Base-by-base conservation (phyloP, 2,329 filamentous ascomycete species). In the Ambrosiella beaveri region DNA sequence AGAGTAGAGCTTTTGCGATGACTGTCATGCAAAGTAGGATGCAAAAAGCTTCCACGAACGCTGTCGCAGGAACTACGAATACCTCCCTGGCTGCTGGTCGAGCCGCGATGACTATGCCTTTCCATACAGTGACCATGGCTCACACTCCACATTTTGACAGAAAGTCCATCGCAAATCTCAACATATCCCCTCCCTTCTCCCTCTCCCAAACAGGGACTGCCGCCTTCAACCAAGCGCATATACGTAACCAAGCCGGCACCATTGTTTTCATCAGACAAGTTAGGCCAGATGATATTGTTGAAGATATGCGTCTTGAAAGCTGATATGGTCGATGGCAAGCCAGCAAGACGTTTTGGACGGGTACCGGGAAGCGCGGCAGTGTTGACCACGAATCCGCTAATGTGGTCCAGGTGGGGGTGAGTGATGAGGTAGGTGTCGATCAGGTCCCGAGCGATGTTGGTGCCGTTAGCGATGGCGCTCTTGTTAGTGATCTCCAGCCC, bases 211-310 rank as follows among this genome's bases (percentile, higher is more conserved):
- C 87, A 84, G 1, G 86, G 82, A 61, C 91, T 93, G 2, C 91
- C 91, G 9, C 90, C 91, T 67, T 96, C 90, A 4, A 88, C 84
- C 8, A 98, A 75, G 13, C 93, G 81, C 68, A 89, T 84, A 64
- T 95, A 97, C 0, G 88, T 95, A 39, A 98, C 82, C 36, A 98
- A 77, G 0, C 93, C 93, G 3, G 90, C 90, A 27, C 93, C 93
- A 39, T 90, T 89, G 68, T 95, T 93, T 71, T 98, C 93, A 66
- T 98, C 91, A 0, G 88, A 94, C 44, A 98, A 73, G 64, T 98
- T 98, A 0, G 93, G 93, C 93, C 93, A 98, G 57, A 97, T 95
- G 59, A 95, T 74, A 66, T 96, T 94, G 70, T 98, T 98, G 74
- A 98, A 98, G 61, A 98, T 88, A 70, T 98, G 90, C 0, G 76